phyloP scores from a whole-genome alignment of 2,329 filamentous ascomycete species.

The Pseudocercospora fuligena region DNA sequence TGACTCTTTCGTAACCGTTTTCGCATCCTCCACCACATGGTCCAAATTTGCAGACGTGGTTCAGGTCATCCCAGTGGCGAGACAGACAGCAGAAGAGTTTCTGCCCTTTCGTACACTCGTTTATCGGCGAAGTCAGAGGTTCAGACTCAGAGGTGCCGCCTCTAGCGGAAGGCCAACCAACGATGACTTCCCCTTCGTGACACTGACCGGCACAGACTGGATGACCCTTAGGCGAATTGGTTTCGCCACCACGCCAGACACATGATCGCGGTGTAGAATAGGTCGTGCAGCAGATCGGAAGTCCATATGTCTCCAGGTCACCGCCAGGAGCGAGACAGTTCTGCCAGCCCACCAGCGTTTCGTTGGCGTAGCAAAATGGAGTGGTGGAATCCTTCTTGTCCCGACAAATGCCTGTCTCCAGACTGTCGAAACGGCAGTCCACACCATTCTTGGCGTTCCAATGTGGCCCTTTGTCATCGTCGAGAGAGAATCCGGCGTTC shows the following conservation, averaged over 20 bases:
- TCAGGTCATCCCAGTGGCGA: background rate
- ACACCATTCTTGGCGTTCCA: no score
- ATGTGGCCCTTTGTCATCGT: no score
- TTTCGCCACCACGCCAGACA: background rate
- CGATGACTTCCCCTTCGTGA: background rate
- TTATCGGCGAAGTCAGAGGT: background rate
- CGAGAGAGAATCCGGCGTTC: no score
- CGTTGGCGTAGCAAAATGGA: no score
- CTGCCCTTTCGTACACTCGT: background rate
- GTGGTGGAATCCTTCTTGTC: no score
- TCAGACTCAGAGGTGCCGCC: background rate
- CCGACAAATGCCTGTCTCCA: no score
- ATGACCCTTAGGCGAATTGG: background rate
- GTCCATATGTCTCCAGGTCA: background rate
- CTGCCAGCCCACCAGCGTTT: background rate
- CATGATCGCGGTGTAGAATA: background rate
- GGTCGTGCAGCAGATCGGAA: background rate
- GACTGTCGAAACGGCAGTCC: no score
- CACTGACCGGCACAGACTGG: background rate
- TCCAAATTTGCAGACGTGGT: background rate
- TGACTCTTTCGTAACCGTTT: background rate
- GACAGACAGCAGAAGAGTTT: conserved; percentile 1
- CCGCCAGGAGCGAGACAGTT: background rate
- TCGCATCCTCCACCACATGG: background rate
- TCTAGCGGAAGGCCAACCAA: background rate